Evolutionary conservation across 148 eudicot species (phyloP).

Genomic region (Nyssa sinensis): DNA sequence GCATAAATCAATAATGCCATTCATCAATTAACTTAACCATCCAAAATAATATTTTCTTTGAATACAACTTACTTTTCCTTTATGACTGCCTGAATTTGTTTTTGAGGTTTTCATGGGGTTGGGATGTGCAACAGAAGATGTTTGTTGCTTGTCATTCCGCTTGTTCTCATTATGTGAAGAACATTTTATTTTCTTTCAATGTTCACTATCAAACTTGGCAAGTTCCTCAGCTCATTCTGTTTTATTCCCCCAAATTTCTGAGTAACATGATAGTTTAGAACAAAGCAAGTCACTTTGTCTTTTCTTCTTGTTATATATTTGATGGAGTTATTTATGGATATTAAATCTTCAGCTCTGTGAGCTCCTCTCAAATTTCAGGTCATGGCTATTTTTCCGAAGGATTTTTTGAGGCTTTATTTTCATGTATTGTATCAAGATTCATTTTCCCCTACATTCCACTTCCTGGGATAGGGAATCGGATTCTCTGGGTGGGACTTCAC

Average conservation of each 20-base stretch:
- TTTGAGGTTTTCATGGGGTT: not conserved
- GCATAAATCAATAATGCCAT: no score
- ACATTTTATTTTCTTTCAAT: not conserved
- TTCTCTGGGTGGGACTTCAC: constrained; percentile 5
- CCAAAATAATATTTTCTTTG: no score
- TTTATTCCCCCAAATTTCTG: not conserved
- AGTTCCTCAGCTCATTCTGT: not conserved
- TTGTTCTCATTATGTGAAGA: not conserved
- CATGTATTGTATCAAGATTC: not conserved
- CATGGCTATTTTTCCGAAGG: not conserved
- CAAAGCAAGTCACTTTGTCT: not conserved
- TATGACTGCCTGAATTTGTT: not conserved
- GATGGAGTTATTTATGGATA: not conserved
- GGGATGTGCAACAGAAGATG: not conserved
- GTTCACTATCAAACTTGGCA: not conserved
- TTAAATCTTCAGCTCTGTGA: not conserved
- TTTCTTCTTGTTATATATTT: not conserved
- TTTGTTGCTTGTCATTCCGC: not conserved
- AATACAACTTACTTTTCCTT: not conserved
- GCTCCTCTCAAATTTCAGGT: constrained; percentile 1
- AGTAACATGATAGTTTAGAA: not conserved
- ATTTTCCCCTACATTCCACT: not conserved
- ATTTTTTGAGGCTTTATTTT: constrained; percentile 6
- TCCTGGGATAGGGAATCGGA: not conserved
- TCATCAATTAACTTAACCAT: no score